Evolutionary conservation across 2,329 filamentous ascomycete genomes (phyloP), one percentile per base, ranked within the genome.

Genomic region (Cytospora paraplurivora): DNA sequence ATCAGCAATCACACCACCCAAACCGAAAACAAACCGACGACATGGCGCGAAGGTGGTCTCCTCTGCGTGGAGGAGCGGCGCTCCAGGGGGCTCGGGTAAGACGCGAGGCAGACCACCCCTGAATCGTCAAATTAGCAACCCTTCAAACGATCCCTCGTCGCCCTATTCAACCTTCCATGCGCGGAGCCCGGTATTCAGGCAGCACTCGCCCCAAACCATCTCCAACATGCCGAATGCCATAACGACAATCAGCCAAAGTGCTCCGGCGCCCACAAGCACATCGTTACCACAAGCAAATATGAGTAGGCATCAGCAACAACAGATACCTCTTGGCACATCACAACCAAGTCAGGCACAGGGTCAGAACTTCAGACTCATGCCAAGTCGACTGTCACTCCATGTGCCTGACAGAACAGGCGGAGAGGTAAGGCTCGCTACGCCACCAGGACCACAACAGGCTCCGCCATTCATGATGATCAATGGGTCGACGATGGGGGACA

Each of bases 31-130:
- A 0, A 73, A 84, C 61, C 81, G 88, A 62, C 85, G 91, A 4
- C 90, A 96, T 73, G 93, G 93, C 0, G 90, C 92, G 0, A 86
- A 86, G 71, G 92, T 91, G 7, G 92, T 97, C 0, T 97, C 93
- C 0, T 97, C 93, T 11, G 93, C 93, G 0, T 97, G 93, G 93
- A 87, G 89, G 62, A 86, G 86, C 67, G 85, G 83, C 64, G 85
- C 85, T 17, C 80, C 82, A 47, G 81, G 86, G 13, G 78, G 85
- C 1, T 85, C 82, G 5, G 88, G 89, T 1, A 96, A 93, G 73
- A 82, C 90, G 15, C 82, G 93, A 68, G 93, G 93, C 7, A 82
- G 93, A 64, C 93, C 93, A 50, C 91, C 92, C 0, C 90, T 88
- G 62, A 91, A 89, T 69, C 84, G 87, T 10, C 63, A 62, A 34